Evolutionary conservation across 352 stramenopile species (phyloP).

Genomic region (Phytopythium montanum): DNA sequence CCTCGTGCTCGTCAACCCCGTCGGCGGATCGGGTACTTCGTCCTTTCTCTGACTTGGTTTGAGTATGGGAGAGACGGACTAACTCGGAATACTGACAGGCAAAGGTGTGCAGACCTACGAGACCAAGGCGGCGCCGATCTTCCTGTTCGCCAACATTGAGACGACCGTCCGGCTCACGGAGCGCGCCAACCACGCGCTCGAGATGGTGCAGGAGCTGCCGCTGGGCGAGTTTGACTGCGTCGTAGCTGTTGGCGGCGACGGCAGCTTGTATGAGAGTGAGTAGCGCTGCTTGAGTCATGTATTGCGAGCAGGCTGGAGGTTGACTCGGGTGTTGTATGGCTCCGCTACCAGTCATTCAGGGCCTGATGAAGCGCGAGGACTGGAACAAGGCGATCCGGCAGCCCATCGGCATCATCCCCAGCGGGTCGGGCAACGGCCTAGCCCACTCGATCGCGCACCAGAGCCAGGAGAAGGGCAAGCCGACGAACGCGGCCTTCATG

Average conservation of each 20-base stretch:
- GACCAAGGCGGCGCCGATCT: constrained; percentile 44
- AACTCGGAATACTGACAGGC: constrained; percentile 11
- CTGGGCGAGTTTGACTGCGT: constrained; percentile 60
- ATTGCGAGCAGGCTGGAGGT: not conserved
- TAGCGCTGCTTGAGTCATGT: not conserved
- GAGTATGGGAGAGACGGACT: not conserved
- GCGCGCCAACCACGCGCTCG: constrained; percentile 40
- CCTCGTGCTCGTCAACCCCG: constrained; percentile 69
- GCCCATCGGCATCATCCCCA: constrained; percentile 57
- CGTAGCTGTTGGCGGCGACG: constrained; percentile 66
- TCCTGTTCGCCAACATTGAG: constrained; percentile 50
- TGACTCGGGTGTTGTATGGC: constrained; percentile 4
- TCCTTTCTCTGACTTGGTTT: not conserved
- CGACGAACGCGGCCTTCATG: constrained; percentile 52
- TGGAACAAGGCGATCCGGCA: constrained; percentile 69
- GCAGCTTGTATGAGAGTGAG: constrained; percentile 62
- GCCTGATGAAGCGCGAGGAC: constrained; percentile 64
- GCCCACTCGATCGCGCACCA: constrained; percentile 57
- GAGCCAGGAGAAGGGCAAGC: constrained; percentile 36
- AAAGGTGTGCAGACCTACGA: constrained; percentile 53
- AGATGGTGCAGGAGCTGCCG: constrained; percentile 46
- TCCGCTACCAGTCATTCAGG: constrained; percentile 56
- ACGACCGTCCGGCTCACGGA: constrained; percentile 44
- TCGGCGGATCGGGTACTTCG: constrained; percentile 39
- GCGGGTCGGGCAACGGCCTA: constrained; percentile 66